Evolutionary conservation across 768 basidiomycete species (phyloP).

Genomic region (Strobilomyces confusus): DNA sequence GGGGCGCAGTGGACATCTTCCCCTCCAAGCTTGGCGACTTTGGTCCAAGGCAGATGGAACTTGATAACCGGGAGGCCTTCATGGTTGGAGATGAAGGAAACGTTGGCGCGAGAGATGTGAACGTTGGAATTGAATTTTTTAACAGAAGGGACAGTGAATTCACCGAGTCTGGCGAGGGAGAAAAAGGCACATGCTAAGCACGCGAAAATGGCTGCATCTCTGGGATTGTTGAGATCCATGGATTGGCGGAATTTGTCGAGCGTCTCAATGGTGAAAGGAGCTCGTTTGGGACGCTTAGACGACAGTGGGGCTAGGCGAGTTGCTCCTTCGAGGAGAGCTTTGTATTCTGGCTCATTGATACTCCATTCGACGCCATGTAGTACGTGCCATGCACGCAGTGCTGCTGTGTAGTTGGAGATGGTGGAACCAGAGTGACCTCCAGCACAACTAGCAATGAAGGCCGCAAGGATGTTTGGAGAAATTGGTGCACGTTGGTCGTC

Average conservation of each 20-base stretch:
- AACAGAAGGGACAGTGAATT: not conserved
- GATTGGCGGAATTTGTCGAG: too few relatives aligned
- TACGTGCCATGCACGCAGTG: not conserved
- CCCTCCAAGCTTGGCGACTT: not conserved
- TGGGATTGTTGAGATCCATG: not conserved
- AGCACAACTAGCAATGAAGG: not conserved
- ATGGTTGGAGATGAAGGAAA: not conserved
- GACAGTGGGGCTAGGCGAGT: accelerated
- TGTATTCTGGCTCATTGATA: not conserved
- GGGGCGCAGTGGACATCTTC: too few relatives aligned
- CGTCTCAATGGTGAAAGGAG: too few relatives aligned
- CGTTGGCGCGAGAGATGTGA: not conserved
- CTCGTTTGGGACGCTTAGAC: not conserved
- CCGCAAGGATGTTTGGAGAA: accelerated
- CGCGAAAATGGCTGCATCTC: not conserved
- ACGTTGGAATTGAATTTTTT: not conserved
- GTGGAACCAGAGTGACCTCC: not conserved
- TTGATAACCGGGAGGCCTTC: not conserved
- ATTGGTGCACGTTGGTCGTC: not conserved
- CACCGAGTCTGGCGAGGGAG: not conserved
- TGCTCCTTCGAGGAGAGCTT: not conserved
- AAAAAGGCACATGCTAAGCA: not conserved
- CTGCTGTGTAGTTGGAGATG: not conserved
- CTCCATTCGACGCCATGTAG: not conserved
- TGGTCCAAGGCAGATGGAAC: not conserved